Conservation (phyloP, 2,329 filamentous ascomycete genomes). For the Elsinoe batatas region DNA sequence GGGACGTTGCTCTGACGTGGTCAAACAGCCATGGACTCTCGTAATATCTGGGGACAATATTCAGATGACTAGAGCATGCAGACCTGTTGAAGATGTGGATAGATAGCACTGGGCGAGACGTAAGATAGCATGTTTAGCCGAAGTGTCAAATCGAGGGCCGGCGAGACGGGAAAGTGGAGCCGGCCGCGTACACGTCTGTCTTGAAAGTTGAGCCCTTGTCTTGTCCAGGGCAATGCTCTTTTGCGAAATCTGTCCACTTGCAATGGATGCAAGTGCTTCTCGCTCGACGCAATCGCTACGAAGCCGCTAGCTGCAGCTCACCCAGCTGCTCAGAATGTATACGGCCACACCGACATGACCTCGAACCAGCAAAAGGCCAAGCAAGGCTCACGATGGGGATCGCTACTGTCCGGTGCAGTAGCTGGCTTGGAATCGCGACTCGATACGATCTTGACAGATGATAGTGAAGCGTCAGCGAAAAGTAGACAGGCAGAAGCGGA, state of each 20-base stretch:
- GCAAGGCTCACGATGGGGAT: slow-evolving; percentile 29
- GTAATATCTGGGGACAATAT: too few species aligned
- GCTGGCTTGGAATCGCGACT: slow-evolving; percentile 88
- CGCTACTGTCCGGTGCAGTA: slow-evolving; percentile 77
- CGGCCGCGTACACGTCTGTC: slow-evolving; percentile 6
- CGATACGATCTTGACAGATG: slow-evolving; percentile 81
- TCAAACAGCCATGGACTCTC: too few species aligned
- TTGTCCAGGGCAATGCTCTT: background rate
- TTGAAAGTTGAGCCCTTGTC: background rate
- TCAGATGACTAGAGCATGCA: too few species aligned
- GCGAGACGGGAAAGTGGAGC: slow-evolving; percentile 6
- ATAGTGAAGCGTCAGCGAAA: slow-evolving; percentile 46
- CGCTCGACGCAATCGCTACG: background rate
- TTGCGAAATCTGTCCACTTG: background rate
- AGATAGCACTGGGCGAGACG: too few species aligned
- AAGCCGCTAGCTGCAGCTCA: background rate
- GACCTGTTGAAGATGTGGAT: too few species aligned
- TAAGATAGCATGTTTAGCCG: background rate
- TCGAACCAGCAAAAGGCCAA: slow-evolving; percentile 15
- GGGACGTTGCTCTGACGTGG: too few species aligned
- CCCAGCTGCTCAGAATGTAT: background rate
- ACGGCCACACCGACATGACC: slow-evolving; percentile 8
- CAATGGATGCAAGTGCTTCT: background rate
- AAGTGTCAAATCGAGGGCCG: background rate
- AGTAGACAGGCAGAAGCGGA: slow-evolving; percentile 29